These are phyloP conservation scores for Alternaria gansuensis DNA, from an alignment of 2,329 filamentous ascomycete genomes.

Conservation along the genomic window DNA sequence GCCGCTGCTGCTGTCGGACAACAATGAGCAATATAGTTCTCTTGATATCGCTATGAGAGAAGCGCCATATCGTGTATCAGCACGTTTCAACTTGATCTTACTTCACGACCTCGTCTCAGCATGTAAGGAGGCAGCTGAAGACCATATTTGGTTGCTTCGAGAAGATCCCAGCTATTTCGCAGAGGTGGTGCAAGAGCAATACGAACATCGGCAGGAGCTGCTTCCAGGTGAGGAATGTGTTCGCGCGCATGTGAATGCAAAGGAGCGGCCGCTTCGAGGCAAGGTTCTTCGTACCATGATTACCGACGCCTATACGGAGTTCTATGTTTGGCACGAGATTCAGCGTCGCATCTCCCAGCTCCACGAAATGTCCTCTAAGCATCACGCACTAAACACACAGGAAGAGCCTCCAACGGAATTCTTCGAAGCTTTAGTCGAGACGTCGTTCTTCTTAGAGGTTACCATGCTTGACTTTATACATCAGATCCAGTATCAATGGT, in stretches of 20 bases:
- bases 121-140: conserved; percentile 54
- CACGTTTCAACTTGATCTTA: conserved; percentile 55
- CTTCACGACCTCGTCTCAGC: conserved; percentile 57
- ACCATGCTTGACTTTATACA: conserved; percentile 3
- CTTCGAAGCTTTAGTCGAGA: background rate
- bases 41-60: conserved; percentile 53
- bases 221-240: background rate
- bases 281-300: background rate
- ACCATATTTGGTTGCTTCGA: conserved; percentile 64
- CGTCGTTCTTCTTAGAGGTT: background rate
- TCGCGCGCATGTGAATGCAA: too few species aligned
- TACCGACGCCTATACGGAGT: conserved; percentile 1
- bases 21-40: too few species aligned
- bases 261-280: too few species aligned
- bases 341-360: conserved; percentile 5
- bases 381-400: too few species aligned
- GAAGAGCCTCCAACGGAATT: background rate
- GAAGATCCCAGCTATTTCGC: conserved; percentile 69
- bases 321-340: conserved; percentile 14
- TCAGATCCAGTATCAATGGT: background rate
- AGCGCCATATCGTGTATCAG: conserved; percentile 60
- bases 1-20: too few species aligned
- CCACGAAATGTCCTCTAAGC: background rate
- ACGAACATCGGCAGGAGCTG: conserved; percentile 55
- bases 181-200: conserved; percentile 54